Percentiles rank a stretch among this genome's conserved stretches.
Conservation (phyloP, 1,139 yeast species). For the Debaryomyces psychrophilus region DNA sequence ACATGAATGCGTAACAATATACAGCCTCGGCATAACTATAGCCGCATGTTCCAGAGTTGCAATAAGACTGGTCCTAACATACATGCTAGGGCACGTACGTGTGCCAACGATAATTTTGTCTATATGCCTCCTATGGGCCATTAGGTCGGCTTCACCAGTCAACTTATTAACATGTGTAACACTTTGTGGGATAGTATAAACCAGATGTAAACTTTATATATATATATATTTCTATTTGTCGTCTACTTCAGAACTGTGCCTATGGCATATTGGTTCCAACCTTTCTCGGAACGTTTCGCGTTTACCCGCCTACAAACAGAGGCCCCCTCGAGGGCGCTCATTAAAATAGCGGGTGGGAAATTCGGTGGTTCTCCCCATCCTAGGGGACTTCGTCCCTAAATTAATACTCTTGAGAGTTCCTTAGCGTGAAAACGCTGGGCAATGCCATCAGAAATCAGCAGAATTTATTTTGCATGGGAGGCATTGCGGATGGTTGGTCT, state of each 20-base stretch:
- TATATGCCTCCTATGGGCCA: too few relatives aligned
- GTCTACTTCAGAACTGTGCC: slow-evolving; percentile 10
- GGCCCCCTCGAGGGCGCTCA: slow-evolving; percentile 14
- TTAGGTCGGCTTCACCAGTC: too few relatives aligned
- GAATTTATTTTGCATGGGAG: slow-evolving; percentile 57
- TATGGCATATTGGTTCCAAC: slow-evolving; percentile 38
- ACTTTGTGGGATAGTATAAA: too few relatives aligned
- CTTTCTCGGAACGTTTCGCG: slow-evolving; percentile 60
- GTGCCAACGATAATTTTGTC: too few relatives aligned
- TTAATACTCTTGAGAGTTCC: slow-evolving; percentile 69
- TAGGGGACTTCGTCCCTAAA: slow-evolving; percentile 16
- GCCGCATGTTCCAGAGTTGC: too few relatives aligned
- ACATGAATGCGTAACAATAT: too few relatives aligned
- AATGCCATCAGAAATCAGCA: slow-evolving; percentile 67
- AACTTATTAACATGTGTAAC: too few relatives aligned
- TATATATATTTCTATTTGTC: too few relatives aligned
- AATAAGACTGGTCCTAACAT: too few relatives aligned
- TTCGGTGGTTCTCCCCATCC: slow-evolving; percentile 79
- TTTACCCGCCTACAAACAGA: slow-evolving; percentile 66
- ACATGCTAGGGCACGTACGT: too few relatives aligned
- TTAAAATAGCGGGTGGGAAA: slow-evolving; percentile 69
- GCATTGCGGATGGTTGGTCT: slow-evolving; percentile 75
- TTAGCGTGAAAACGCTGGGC: slow-evolving; percentile 75
- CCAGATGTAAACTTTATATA: too few relatives aligned
- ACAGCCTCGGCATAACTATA: too few relatives aligned